These are phyloP conservation scores for Dittrichia graveolens DNA, from an alignment of 129 eudicot species.

Conservation along the genomic window DNA sequence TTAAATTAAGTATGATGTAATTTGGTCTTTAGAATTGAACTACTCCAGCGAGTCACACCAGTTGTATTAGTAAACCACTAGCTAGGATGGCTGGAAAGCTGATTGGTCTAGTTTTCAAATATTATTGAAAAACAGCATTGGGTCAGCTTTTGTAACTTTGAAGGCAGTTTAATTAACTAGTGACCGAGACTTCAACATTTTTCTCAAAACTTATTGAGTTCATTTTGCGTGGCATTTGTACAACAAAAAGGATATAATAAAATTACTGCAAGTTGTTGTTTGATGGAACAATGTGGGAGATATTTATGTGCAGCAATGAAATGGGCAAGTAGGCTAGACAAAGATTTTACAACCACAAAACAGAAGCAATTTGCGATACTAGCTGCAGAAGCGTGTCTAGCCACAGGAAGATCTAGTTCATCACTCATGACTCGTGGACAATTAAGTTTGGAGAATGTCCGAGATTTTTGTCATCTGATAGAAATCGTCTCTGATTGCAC, in stretches of 20 bases:
- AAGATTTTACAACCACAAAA: slow-evolving; percentile 15
- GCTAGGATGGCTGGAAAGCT: too few relatives aligned
- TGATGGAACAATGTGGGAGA: slow-evolving; percentile 4
- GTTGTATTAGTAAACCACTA: too few relatives aligned
- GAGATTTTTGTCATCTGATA: background rate
- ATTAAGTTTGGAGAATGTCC: background rate
- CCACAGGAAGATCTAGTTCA: background rate
- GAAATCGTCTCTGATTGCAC: slow-evolving; percentile 23
- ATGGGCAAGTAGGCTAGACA: slow-evolving; percentile 27
- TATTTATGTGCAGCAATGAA: slow-evolving; percentile 1
- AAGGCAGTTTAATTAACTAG: too few relatives aligned
- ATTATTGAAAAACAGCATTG: too few relatives aligned
- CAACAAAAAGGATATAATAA: background rate
- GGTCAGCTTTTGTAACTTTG: too few relatives aligned
- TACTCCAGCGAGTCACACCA: too few relatives aligned
- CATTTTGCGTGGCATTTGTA: background rate
- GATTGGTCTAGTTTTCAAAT: too few relatives aligned
- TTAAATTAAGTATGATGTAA: too few relatives aligned
- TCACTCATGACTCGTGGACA: background rate
- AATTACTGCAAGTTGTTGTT: slow-evolving; percentile 25
- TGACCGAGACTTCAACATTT: too few relatives aligned
- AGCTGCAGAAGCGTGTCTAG: background rate
- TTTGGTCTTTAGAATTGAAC: too few relatives aligned
- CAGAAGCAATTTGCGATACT: background rate
- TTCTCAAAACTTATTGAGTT: too few relatives aligned